Base-by-base conservation (phyloP, 345 rosid genomes). In the Schrenkiella parvula region DNA sequence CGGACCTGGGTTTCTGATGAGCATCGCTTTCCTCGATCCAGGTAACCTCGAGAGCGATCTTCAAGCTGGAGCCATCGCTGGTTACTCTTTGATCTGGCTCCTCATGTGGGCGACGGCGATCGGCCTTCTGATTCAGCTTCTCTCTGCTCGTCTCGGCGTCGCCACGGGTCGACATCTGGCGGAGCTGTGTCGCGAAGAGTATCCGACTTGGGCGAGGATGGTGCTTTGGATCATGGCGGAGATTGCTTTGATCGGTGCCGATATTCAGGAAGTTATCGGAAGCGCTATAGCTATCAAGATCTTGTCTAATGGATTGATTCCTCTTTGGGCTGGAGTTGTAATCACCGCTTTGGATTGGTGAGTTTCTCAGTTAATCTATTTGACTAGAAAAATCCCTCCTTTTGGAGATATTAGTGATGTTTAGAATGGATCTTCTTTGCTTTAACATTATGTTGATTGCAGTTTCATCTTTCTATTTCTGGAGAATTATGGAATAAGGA, bases 31-130 rank as follows among this genome's bases (percentile, higher is more conserved):
- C 62, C 83, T 93, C 4, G 98, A 93, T 79, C 98, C 97, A 2
- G 97, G 98, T 12, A 93, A 93, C 73, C 80, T 93, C 47, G 98
- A 93, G 73, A 93, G 97, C 17, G 96, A 91, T 84, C 96, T 93
- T 21, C 97, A 93, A 80, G 88, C 97, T 8, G 98, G 97, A 1
- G 98, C 98, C 18, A 89, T 93, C 59, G 98, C 97, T 13, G 98
- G 98, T 0, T 91, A 91, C 85, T 88, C 97, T 26, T 67, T 93
- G 64, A 84, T 93, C 2, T 93, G 97, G 98, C 86, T 93, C 14
- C 84, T 93, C 57, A 60, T 93, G 82, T 93, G 95, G 95, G 96
- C 98, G 2, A 93, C 98, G 3, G 96, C 87, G 38, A 88, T 93
- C 77, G 98, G 98, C 17, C 85, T 93, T 17, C 69, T 93, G 35